Percentiles rank a stretch among this genome's conserved stretches.
These are phyloP conservation scores for Scheffersomyces parashehatae DNA, from an alignment of 1,139 yeast species.

Conservation along the genomic window DNA sequence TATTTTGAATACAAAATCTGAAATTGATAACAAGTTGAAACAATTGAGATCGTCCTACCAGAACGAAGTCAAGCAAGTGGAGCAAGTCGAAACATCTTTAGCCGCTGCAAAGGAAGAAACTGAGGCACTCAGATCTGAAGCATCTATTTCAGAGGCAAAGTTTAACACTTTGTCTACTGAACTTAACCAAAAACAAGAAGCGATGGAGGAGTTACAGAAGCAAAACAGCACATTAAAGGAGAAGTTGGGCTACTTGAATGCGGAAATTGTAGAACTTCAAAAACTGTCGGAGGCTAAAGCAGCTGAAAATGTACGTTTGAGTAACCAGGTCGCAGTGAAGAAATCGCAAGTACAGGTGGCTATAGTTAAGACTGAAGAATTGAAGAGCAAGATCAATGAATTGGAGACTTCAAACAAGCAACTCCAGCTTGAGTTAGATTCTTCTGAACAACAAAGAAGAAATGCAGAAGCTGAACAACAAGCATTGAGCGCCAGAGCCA, in stretches of 20 bases:
- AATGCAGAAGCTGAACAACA: constrained; percentile 10
- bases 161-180: constrained; percentile 71
- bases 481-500: constrained; percentile 28
- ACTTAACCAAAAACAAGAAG: constrained; percentile 59
- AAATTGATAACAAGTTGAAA: constrained; percentile 68
- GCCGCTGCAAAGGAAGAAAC: constrained; percentile 65
- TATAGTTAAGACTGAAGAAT: constrained; percentile 55
- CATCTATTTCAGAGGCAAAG: constrained; percentile 79
- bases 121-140: constrained; percentile 71
- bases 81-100: constrained; percentile 64
- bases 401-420: constrained; percentile 23
- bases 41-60: constrained; percentile 73
- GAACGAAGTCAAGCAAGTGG: constrained; percentile 73
- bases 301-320: constrained; percentile 58
- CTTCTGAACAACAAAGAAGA: constrained; percentile 17
- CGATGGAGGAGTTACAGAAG: constrained; percentile 65
- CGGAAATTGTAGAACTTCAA: constrained; percentile 62
- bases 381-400: constrained; percentile 31
- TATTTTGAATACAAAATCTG: constrained; percentile 64
- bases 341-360: constrained; percentile 68
- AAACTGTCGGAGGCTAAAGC: constrained; percentile 53
- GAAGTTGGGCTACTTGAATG: constrained; percentile 63
- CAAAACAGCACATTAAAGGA: constrained; percentile 67
- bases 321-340: constrained; percentile 64
- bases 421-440: constrained; percentile 25